phyloP scores from a whole-genome alignment of 1,284 basidiomycete genomes.

The Moniliella sp. region DNA sequence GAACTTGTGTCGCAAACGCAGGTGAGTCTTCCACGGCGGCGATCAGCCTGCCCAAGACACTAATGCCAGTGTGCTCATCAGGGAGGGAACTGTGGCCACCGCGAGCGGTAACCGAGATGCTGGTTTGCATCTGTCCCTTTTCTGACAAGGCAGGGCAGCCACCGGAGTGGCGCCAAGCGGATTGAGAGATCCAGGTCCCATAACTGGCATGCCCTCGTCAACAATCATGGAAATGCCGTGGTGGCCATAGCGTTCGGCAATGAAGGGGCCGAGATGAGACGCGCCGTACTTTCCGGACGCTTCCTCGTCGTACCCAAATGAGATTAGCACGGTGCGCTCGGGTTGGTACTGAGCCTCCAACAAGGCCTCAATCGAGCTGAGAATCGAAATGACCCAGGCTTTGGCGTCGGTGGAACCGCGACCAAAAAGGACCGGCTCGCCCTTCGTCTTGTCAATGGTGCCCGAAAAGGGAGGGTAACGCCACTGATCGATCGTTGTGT shows the following conservation, averaged over 20 bases:
- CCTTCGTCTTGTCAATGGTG: constrained; percentile 34
- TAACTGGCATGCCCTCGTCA: constrained; percentile 18
- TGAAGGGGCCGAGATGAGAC: constrained; percentile 6
- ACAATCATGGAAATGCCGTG: constrained; percentile 18
- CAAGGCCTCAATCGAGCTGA: constrained; percentile 38
- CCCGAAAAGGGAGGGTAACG: constrained; percentile 39
- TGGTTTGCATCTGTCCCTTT: constrained; percentile 35
- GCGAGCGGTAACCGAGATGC: constrained; percentile 29
- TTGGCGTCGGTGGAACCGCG: constrained; percentile 32
- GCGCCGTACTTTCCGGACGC: constrained; percentile 7
- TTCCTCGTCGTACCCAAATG: constrained; percentile 53
- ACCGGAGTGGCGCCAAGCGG: constrained; percentile 5
- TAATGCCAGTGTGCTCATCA: constrained; percentile 42
- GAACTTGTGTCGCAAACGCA: not conserved
- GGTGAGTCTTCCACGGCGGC: constrained; percentile 39
- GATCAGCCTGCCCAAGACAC: constrained; percentile 43
- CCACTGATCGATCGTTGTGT: constrained; percentile 37
- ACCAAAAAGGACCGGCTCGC: constrained; percentile 38
- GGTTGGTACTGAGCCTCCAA: constrained; percentile 1
- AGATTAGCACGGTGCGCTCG: constrained; percentile 28
- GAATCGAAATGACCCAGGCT: constrained; percentile 36
- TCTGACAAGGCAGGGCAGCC: constrained; percentile 42
- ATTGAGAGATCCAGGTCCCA: constrained; percentile 6
- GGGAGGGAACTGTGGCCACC: constrained; percentile 51
- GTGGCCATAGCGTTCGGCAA: constrained; percentile 13